Percentiles rank a stretch among this genome's conserved stretches.
Conservation (phyloP, 2,329 filamentous ascomycete genomes). For the Fusarium longipes region DNA sequence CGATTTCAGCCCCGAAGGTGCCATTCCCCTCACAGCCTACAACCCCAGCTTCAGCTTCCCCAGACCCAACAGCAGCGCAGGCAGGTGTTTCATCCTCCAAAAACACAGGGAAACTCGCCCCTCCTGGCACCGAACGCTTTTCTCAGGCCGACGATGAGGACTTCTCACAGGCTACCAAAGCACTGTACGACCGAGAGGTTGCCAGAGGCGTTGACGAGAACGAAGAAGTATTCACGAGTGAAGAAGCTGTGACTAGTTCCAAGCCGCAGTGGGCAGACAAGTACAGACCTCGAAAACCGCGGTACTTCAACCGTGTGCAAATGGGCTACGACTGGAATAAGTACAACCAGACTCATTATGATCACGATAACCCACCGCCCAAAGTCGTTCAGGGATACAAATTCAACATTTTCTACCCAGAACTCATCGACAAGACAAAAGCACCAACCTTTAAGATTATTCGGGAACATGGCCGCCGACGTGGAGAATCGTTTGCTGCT, state of each 20-base stretch:
- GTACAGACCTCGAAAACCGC: conserved; percentile 89
- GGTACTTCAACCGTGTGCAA: conserved; percentile 97
- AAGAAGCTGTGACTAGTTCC: conserved; percentile 74
- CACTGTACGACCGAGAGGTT: conserved; percentile 90
- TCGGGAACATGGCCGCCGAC: conserved; percentile 87
- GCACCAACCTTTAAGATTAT: conserved; percentile 97
- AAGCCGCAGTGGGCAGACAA: conserved; percentile 85
- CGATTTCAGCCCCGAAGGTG: conserved; percentile 7
- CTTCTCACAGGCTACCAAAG: conserved; percentile 87
- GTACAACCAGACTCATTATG: conserved; percentile 99
- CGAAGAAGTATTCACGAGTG: conserved; percentile 93
- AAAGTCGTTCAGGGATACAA: conserved; percentile 99
- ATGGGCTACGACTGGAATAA: conserved; percentile 99
- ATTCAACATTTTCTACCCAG: conserved; percentile 99
- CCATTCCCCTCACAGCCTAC: conserved; percentile 7
- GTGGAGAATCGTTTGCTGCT: conserved; percentile 91
- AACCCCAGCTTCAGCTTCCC: conserved; percentile 11
- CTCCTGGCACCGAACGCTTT: conserved; percentile 74
- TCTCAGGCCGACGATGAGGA: conserved; percentile 77
- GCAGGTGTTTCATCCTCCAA: conserved; percentile 34
- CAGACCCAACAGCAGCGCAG: conserved; percentile 18
- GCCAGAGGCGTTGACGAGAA: conserved; percentile 91
- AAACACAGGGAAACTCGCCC: conserved; percentile 52
- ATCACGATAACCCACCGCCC: conserved; percentile 96
- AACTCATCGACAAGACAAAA: conserved; percentile 93